These are phyloP conservation scores for Cercospora sp. DNA, from an alignment of 2,329 filamentous ascomycete species.

Conservation along the genomic window DNA sequence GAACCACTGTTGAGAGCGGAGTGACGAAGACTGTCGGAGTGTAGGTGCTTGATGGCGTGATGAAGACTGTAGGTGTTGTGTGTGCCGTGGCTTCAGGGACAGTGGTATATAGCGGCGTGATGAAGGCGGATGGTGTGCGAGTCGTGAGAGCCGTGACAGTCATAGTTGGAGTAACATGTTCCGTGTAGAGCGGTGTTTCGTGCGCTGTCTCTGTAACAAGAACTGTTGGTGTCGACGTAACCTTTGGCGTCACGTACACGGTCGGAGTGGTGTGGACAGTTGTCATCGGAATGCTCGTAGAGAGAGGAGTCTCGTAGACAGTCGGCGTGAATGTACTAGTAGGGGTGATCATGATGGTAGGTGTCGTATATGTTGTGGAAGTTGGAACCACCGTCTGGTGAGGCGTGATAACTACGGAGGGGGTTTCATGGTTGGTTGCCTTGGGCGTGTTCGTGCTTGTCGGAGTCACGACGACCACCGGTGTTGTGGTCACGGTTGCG, in stretches of 20 bases:
- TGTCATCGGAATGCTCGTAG: not conserved
- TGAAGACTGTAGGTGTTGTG: not conserved
- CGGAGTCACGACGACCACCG: not conserved
- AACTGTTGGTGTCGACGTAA: not conserved
- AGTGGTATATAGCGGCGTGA: not conserved
- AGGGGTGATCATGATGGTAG: not conserved
- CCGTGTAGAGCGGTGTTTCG: not conserved
- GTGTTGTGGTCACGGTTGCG: not conserved
- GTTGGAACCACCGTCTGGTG: not conserved
- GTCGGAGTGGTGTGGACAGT: not conserved
- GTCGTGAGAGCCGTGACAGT: not conserved
- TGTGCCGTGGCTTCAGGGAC: not conserved
- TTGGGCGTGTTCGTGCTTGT: not conserved
- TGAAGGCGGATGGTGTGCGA: not conserved
- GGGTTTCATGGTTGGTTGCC: not conserved
- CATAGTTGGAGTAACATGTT: not conserved
- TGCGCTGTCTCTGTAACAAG: not conserved
- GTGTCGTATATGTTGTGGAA: not conserved
- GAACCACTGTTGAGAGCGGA: not conserved
- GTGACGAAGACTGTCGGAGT: not conserved
- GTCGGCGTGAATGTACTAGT: not conserved
- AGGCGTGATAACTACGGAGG: not conserved
- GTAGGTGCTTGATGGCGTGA: not conserved
- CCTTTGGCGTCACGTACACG: not conserved
- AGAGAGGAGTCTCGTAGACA: not conserved